Evolutionary conservation across 768 basidiomycete species (phyloP).

Genomic region (Gautieria morchelliformis): DNA sequence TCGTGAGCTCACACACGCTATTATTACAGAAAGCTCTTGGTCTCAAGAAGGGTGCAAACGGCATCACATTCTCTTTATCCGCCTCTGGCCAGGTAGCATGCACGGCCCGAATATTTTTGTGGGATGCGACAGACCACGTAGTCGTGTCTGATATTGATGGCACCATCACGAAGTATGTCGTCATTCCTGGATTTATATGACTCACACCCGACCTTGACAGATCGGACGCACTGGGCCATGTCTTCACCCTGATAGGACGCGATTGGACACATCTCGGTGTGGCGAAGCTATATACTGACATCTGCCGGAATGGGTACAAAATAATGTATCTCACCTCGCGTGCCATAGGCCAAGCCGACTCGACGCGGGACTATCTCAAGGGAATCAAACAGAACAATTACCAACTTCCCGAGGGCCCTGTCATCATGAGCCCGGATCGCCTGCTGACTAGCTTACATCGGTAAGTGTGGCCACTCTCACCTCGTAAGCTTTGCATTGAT

Average conservation of each 20-base stretch:
- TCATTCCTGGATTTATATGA: background rate
- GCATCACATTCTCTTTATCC: slow-evolving; percentile 88
- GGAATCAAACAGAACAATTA: slow-evolving; percentile 94
- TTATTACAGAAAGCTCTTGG: slow-evolving; percentile 68
- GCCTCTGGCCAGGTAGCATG: slow-evolving; percentile 75
- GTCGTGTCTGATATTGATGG: slow-evolving; percentile 98
- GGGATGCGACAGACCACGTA: slow-evolving; percentile 85
- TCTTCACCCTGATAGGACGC: slow-evolving; percentile 94
- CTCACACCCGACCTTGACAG: slow-evolving; percentile 27
- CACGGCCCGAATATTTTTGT: slow-evolving; percentile 88
- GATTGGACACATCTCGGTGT: slow-evolving; percentile 99
- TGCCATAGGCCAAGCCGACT: slow-evolving; percentile 96
- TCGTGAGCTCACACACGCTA: background rate
- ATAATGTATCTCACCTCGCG: slow-evolving; percentile 96
- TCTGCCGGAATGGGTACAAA: slow-evolving; percentile 91
- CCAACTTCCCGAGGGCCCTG: slow-evolving; percentile 94
- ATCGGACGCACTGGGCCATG: slow-evolving; percentile 92
- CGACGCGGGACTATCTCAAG: slow-evolving; percentile 88
- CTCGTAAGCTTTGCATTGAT: background rate
- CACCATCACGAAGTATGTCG: slow-evolving; percentile 85
- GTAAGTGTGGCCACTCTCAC: slow-evolving; percentile 31
- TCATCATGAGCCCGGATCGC: slow-evolving; percentile 97
- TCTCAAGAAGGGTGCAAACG: slow-evolving; percentile 79
- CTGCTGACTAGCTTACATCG: slow-evolving; percentile 91
- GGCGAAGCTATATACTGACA: slow-evolving; percentile 95